These are phyloP conservation scores for Cladosporium sp. DNA, from an alignment of 2,329 filamentous ascomycete species.

Conservation along the genomic window DNA sequence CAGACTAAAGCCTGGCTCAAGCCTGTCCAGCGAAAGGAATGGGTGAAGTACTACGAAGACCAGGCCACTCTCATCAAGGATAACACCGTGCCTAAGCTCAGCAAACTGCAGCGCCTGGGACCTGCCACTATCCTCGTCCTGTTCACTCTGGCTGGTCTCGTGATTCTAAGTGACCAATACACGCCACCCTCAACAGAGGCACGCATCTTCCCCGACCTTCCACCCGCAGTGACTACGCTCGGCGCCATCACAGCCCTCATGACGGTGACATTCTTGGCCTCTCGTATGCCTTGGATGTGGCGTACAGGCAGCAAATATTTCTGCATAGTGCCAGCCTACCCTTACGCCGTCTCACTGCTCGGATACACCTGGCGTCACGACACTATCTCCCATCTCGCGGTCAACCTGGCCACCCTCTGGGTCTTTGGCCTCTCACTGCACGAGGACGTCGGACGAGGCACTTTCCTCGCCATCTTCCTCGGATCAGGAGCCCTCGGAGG, in stretches of 20 bases:
- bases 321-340: constrained; percentile 60
- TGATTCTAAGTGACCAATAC: constrained; percentile 45
- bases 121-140: constrained; percentile 40
- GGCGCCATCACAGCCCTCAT: constrained; percentile 59
- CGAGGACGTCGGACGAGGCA: constrained; percentile 64
- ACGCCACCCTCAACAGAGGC: constrained; percentile 46
- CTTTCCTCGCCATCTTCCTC: constrained; percentile 66
- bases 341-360: constrained; percentile 58
- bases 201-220: constrained; percentile 57
- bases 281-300: constrained; percentile 65
- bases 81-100: constrained; percentile 29
- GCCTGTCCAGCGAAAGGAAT: constrained; percentile 29
- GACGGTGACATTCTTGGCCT: constrained; percentile 51
- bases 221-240: constrained; percentile 63
- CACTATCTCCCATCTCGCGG: constrained; percentile 53
- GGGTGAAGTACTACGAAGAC: constrained; percentile 36
- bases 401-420: constrained; percentile 64
- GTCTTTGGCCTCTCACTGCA: constrained; percentile 64
- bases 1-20: constrained; percentile 25
- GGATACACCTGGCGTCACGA: constrained; percentile 69
- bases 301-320: constrained; percentile 64
- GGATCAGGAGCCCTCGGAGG: constrained; percentile 56
- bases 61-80: constrained; percentile 32
- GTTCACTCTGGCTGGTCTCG: constrained; percentile 36
- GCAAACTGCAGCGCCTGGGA: constrained; percentile 39